phyloP scores from a whole-genome alignment of 352 stramenopile species.

The Pythium myriotylum region DNA sequence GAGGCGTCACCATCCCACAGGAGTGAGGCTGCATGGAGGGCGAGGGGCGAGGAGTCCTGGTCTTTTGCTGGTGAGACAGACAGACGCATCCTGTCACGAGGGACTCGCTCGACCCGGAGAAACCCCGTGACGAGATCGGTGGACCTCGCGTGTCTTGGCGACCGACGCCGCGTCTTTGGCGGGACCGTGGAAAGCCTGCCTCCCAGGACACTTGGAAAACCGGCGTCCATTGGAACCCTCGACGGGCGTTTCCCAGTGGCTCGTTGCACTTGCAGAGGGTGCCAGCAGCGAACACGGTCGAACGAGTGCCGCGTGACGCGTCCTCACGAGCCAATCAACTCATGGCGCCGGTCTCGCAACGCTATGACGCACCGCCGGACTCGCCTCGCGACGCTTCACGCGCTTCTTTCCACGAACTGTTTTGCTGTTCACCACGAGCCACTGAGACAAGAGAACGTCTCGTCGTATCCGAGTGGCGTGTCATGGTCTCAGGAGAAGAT shows the following conservation, averaged over 20 bases:
- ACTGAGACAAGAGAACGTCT: background rate
- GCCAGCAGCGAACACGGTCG: background rate
- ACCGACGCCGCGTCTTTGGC: too few relatives aligned
- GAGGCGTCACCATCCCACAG: background rate
- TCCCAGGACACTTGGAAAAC: too few relatives aligned
- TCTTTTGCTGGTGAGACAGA: background rate
- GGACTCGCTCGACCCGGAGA: too few relatives aligned
- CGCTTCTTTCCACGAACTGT: conserved; percentile 4
- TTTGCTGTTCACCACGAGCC: background rate
- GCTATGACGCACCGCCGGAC: background rate
- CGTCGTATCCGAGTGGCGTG: too few relatives aligned
- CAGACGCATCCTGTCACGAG: too few relatives aligned
- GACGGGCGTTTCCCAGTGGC: background rate
- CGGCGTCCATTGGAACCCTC: too few relatives aligned
- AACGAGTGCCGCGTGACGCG: too few relatives aligned
- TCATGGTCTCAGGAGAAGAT: background rate
- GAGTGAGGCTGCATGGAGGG: background rate
- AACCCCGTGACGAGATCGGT: too few relatives aligned
- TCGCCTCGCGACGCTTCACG: background rate
- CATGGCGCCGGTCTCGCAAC: conserved; percentile 7
- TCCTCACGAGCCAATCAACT: conserved; percentile 20
- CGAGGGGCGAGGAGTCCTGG: background rate
- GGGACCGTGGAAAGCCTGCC: too few relatives aligned
- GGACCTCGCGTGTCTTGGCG: too few relatives aligned
- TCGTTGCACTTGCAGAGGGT: background rate